phyloP scores from a whole-genome alignment of 805 yeast species.

The Saccharomycopsis sp. region DNA sequence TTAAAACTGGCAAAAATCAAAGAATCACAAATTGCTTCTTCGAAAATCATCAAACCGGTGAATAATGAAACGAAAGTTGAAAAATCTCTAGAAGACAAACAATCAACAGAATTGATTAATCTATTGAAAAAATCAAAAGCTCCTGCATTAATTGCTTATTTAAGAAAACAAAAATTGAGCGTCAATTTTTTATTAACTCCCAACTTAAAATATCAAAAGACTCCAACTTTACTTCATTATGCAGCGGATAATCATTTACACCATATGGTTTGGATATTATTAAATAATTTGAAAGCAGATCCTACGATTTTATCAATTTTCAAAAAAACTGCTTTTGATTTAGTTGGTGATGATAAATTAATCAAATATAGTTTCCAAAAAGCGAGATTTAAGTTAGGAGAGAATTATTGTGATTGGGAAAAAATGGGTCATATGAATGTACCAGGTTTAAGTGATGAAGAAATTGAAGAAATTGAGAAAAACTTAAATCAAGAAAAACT shows the following conservation, averaged over 20 bases:
- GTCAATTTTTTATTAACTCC: conserved; percentile 43
- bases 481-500: conserved; percentile 31
- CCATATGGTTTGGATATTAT: conserved; percentile 53
- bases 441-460: conserved; percentile 43
- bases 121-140: conserved; percentile 66
- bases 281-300: conserved; percentile 58
- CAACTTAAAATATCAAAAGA: conserved; percentile 32
- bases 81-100: conserved; percentile 32
- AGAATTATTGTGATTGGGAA: conserved; percentile 58
- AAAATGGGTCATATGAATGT: conserved; percentile 29
- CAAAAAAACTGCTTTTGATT: conserved; percentile 62
- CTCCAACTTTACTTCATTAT: conserved; percentile 73
- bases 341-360: conserved; percentile 35
- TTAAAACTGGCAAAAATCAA: conserved; percentile 21
- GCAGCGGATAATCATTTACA: conserved; percentile 59
- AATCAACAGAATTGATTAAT: conserved; percentile 46
- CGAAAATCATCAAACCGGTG: too few relatives aligned
- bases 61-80: conserved; percentile 9
- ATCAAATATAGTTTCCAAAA: conserved; percentile 52
- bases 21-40: conserved; percentile 24
- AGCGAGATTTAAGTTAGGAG: conserved; percentile 61
- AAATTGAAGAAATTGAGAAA: conserved; percentile 35
- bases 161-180: conserved; percentile 39
- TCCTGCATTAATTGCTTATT: conserved; percentile 55
- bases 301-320: conserved; percentile 44